phyloP scores from a whole-genome alignment of 345 rosid genomes.

The Citrus medica region DNA sequence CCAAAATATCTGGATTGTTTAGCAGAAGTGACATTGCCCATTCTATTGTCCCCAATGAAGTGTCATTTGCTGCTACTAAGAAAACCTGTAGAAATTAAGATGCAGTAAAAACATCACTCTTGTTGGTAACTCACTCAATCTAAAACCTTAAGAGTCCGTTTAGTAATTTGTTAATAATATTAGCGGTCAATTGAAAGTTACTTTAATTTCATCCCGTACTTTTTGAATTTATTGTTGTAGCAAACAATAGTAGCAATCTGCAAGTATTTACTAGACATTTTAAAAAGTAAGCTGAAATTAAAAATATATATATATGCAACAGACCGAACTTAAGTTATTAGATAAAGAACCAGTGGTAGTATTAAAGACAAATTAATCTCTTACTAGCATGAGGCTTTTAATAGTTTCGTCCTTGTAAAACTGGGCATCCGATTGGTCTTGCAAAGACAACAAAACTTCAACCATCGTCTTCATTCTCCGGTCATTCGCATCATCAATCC shows the following conservation, averaged over 20 bases:
- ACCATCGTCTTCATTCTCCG: slow-evolving; percentile 20
- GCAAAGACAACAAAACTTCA: slow-evolving; percentile 27
- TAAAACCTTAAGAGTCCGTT: too few relatives aligned
- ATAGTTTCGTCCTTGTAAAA: slow-evolving; percentile 26
- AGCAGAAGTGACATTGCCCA: slow-evolving; percentile 26
- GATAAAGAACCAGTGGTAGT: too few relatives aligned
- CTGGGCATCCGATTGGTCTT: slow-evolving; percentile 20
- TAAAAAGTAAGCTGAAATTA: too few relatives aligned
- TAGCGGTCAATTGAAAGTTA: too few relatives aligned
- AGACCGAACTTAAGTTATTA: too few relatives aligned
- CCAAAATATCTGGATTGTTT: not conserved
- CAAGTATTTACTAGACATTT: too few relatives aligned
- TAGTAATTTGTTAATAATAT: too few relatives aligned
- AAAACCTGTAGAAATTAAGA: slow-evolving; percentile 13
- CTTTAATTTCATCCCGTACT: too few relatives aligned
- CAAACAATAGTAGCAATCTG: too few relatives aligned
- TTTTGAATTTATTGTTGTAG: too few relatives aligned
- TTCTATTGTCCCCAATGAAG: slow-evolving; percentile 32
- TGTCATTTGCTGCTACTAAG: slow-evolving; percentile 32
- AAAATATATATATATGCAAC: too few relatives aligned
- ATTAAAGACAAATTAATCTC: not conserved
- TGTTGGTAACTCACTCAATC: not conserved
- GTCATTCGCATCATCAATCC: not conserved
- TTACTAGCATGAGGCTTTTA: slow-evolving; percentile 26
- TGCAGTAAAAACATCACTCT: not conserved